A percentile compares a stretch with the other conserved stretches of the same genome.
These are phyloP conservation scores for Capsella rubella DNA, from an alignment of 441 rosid species.

Conservation along the genomic window DNA sequence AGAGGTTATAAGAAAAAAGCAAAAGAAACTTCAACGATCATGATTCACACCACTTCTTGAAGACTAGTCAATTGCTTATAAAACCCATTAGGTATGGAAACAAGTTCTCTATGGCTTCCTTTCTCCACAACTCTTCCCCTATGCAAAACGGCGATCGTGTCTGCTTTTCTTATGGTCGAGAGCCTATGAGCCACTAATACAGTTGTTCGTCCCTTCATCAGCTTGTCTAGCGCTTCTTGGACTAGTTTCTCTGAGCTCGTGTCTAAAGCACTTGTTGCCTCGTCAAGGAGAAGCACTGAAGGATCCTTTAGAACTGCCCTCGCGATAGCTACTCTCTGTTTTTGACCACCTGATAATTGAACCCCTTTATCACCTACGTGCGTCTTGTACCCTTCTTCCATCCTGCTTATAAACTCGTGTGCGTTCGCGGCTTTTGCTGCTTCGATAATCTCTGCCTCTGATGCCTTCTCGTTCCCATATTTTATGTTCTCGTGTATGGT, in stretches of 20 bases:
- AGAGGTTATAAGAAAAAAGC: background rate
- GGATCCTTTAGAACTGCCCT: slow-evolving; percentile 81
- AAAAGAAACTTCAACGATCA: slow-evolving; percentile 11
- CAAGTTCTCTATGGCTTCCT: slow-evolving; percentile 73
- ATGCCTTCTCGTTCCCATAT: slow-evolving; percentile 68
- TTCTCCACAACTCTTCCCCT: slow-evolving; percentile 70
- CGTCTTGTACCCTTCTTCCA: slow-evolving; percentile 77
- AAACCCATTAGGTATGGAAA: slow-evolving; percentile 51
- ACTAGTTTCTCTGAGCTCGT: slow-evolving; percentile 69
- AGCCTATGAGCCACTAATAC: slow-evolving; percentile 82
- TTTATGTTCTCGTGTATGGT: slow-evolving; percentile 75
- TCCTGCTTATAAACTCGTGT: slow-evolving; percentile 72
- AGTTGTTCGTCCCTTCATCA: slow-evolving; percentile 77
- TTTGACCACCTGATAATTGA: slow-evolving; percentile 82
- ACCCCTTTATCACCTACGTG: slow-evolving; percentile 77
- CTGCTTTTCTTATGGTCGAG: slow-evolving; percentile 66
- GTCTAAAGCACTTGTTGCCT: slow-evolving; percentile 86
- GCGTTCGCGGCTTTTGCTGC: slow-evolving; percentile 86
- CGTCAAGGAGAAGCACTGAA: slow-evolving; percentile 75
- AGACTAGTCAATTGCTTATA: slow-evolving; percentile 66
- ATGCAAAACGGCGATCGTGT: slow-evolving; percentile 67
- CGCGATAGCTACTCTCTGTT: slow-evolving; percentile 83
- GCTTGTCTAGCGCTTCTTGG: slow-evolving; percentile 72
- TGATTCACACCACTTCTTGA: slow-evolving; percentile 51
- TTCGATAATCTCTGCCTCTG: slow-evolving; percentile 70